Conservation (phyloP, 257 asterid species). For the Voacanga thouarsii region DNA sequence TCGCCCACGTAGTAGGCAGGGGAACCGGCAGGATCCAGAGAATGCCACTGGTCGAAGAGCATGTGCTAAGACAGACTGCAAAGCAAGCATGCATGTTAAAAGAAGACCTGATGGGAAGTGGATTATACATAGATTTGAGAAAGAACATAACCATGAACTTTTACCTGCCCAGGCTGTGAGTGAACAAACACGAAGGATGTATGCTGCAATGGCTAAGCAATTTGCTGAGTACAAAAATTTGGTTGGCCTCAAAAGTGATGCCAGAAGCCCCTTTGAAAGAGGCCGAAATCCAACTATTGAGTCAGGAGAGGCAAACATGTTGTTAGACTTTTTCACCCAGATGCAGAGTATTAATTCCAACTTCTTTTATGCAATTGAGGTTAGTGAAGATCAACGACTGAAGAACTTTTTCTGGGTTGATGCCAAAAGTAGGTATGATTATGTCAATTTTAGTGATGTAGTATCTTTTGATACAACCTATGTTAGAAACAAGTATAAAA, state of each 20-base stretch:
- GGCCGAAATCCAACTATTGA: conserved; percentile 62
- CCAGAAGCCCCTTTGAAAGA: conserved; percentile 69
- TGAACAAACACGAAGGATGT: conserved; percentile 91
- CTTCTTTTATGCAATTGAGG: conserved; percentile 77
- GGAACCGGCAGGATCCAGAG: conserved; percentile 73
- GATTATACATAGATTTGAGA: conserved; percentile 91
- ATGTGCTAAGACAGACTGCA: conserved; percentile 93
- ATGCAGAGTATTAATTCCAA: conserved; percentile 78
- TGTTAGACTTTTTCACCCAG: conserved; percentile 68
- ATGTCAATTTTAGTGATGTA: conserved; percentile 63
- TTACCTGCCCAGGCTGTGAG: conserved; percentile 93
- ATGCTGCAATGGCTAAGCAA: conserved; percentile 91
- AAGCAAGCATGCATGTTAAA: conserved; percentile 99
- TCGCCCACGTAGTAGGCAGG: conserved; percentile 87
- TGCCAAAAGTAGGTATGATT: conserved; percentile 90
- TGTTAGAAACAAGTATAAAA: conserved; percentile 74
- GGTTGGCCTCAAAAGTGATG: conserved; percentile 68
- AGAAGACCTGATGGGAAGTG: conserved; percentile 89
- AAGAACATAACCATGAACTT: conserved; percentile 91
- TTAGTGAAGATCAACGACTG: conserved; percentile 73
- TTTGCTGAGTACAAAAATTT: conserved; percentile 91
- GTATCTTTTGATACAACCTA: conserved; percentile 86
- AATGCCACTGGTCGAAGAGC: conserved; percentile 87
- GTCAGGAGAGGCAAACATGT: conserved; percentile 44
- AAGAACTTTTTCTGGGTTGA: conserved; percentile 85